Conservation (phyloP, 805 yeast genomes). For the Barnettozyma vustinii region DNA sequence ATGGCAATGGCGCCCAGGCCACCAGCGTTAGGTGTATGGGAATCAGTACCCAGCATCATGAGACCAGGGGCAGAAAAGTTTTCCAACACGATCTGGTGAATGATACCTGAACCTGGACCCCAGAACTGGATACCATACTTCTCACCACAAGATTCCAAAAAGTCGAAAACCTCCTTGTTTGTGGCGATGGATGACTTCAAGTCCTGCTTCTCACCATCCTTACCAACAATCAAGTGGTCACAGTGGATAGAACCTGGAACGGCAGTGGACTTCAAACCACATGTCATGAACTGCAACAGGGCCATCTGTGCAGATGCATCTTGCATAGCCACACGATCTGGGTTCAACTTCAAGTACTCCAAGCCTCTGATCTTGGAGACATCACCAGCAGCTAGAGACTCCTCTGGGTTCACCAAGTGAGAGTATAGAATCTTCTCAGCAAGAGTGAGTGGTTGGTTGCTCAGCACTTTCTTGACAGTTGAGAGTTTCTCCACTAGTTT, state of each 20-base stretch:
- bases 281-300: constrained; percentile 95
- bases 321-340: constrained; percentile 99
- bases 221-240: constrained; percentile 97
- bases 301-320: constrained; percentile 99
- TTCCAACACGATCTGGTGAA: constrained; percentile 95
- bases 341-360: constrained; percentile 85
- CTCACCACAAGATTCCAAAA: constrained; percentile 86
- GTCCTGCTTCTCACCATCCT: constrained; percentile 85
- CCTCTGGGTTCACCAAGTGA: constrained; percentile 86
- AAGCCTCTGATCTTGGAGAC: constrained; percentile 69
- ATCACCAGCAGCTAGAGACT: constrained; percentile 53
- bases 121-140: constrained; percentile 97
- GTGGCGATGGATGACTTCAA: constrained; percentile 73
- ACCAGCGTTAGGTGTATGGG: constrained; percentile 99
- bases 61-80: constrained; percentile 96
- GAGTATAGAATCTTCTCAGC: constrained; percentile 95
- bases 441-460: constrained; percentile 74
- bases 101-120: constrained; percentile 99
- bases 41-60: constrained; percentile 96
- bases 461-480: constrained; percentile 58
- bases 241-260: constrained; percentile 97
- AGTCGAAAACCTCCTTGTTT: constrained; percentile 93
- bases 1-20: constrained; percentile 98
- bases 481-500: constrained; percentile 61
- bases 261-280: constrained; percentile 79